A percentile compares a stretch with the other conserved stretches of the same genome.
These are phyloP conservation scores for Talaromyces amestolkiae DNA, from an alignment of 2,329 filamentous ascomycete species.

Conservation along the genomic window DNA sequence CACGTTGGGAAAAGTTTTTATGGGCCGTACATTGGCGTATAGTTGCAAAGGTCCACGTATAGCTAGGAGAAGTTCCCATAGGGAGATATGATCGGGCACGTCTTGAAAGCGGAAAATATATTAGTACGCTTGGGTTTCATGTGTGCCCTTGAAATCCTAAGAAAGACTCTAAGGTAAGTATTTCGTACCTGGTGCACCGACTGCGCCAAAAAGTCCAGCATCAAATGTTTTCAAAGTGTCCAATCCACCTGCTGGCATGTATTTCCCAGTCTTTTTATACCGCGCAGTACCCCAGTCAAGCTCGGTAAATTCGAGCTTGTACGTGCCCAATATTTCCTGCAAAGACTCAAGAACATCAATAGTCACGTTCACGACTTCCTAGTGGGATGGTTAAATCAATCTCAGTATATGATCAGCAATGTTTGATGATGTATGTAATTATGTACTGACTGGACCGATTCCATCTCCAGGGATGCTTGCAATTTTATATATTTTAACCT, in stretches of 20 bases:
- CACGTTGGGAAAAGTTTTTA: constrained; percentile 60
- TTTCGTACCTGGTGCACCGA: constrained; percentile 57
- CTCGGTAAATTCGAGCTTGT: constrained; percentile 48
- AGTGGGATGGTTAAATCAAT: constrained; percentile 17
- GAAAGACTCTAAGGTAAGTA: neutral
- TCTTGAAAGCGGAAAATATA: constrained; percentile 38
- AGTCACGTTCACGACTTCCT: constrained; percentile 60
- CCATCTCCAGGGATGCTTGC: constrained; percentile 63
- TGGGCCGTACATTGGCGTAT: constrained; percentile 63
- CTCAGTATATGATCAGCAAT: neutral
- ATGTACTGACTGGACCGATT: constrained; percentile 47
- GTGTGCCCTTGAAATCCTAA: no score
- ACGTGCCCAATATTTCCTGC: constrained; percentile 44
- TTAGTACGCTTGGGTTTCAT: neutral
- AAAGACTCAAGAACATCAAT: constrained; percentile 49
- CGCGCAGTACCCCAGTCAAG: constrained; percentile 32
- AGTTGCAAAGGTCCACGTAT: constrained; percentile 65
- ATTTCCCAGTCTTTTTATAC: constrained; percentile 64
- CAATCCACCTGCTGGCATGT: constrained; percentile 61
- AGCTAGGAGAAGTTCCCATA: constrained; percentile 66
- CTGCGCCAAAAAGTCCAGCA: constrained; percentile 67
- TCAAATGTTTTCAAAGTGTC: constrained; percentile 59
- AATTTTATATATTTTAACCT: constrained; percentile 46
- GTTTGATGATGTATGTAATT: neutral
- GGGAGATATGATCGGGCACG: constrained; percentile 65